Conservation (phyloP, 805 yeast genomes). For the Pichia cabralensis region DNA sequence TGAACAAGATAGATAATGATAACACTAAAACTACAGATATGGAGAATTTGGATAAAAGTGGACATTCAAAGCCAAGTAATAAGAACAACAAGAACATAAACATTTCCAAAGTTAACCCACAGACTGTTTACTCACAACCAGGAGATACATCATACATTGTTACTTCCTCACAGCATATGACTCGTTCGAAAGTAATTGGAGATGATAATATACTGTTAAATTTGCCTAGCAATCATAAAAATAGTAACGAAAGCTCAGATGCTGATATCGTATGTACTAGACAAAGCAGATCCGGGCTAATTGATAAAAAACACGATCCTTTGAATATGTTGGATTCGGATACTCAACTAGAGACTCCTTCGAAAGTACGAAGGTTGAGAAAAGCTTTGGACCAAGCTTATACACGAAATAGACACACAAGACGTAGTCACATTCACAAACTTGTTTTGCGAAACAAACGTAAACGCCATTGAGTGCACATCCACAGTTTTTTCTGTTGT, state of each 20-base stretch:
- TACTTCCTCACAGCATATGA: slow-evolving; percentile 4
- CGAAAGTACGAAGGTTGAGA: slow-evolving; percentile 19
- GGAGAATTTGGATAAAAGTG: too few species aligned
- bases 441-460: too few species aligned
- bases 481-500: too few species aligned
- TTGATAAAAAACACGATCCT: slow-evolving; percentile 4
- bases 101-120: not conserved
- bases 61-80: too few species aligned
- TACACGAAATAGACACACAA: not conserved
- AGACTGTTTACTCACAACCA: not conserved
- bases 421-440: not conserved
- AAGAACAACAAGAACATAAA: too few species aligned
- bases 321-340: slow-evolving; percentile 3
- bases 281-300: too few species aligned
- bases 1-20: not conserved
- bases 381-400: slow-evolving; percentile 18
- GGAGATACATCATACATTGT: slow-evolving; percentile 2
- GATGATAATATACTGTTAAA: slow-evolving; percentile 1
- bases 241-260: too few species aligned
- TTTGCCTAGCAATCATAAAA: too few species aligned
- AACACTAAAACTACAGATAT: too few species aligned
- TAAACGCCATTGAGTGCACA: too few species aligned
- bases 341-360: slow-evolving; percentile 16
- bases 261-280: too few species aligned
- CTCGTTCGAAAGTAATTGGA: slow-evolving; percentile 5